Percentiles rank a stretch among this genome's conserved stretches.
Evolutionary conservation across 2,329 filamentous ascomycete genomes (phyloP).

Genomic region (Calonectria henricotiae): DNA sequence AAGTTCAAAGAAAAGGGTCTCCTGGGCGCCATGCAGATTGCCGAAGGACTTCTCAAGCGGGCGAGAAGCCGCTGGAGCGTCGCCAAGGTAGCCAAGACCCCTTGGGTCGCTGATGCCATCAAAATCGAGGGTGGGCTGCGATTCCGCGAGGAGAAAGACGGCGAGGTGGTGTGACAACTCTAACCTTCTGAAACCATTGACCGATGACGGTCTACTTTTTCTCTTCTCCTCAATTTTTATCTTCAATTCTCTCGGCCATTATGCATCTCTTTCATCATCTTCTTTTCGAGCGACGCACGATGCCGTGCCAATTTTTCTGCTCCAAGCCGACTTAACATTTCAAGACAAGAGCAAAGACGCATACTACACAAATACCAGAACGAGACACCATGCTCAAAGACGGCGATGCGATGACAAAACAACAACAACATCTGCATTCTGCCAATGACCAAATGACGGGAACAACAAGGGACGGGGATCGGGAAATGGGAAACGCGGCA

Average conservation of each 20-base stretch:
- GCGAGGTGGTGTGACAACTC: slow-evolving; percentile 65
- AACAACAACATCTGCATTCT: slow-evolving; percentile 27
- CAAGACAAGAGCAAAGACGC: slow-evolving; percentile 28
- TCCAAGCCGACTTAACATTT: slow-evolving; percentile 25
- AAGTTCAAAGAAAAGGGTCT: slow-evolving; percentile 78
- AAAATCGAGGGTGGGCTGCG: slow-evolving; percentile 75
- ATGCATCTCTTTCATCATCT: slow-evolving; percentile 13
- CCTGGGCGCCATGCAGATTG: slow-evolving; percentile 83
- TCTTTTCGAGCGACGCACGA: slow-evolving; percentile 17
- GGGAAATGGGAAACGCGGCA: slow-evolving; percentile 31
- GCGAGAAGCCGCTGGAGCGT: slow-evolving; percentile 85
- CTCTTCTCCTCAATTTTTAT: slow-evolving; percentile 27
- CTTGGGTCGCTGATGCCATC: slow-evolving; percentile 86
- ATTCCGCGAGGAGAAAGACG: slow-evolving; percentile 74
- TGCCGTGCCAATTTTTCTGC: slow-evolving; percentile 22
- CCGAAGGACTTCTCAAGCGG: slow-evolving; percentile 88
- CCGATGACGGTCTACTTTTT: slow-evolving; percentile 8
- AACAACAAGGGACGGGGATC: slow-evolving; percentile 33
- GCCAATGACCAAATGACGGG: slow-evolving; percentile 36
- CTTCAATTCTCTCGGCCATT: slow-evolving; percentile 23
- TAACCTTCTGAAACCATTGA: neutral
- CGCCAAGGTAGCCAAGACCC: slow-evolving; percentile 78
- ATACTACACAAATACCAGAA: slow-evolving; percentile 27
- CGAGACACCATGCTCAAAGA: slow-evolving; percentile 29
- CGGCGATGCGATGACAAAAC: slow-evolving; percentile 31